Evolutionary conservation across 2,329 filamentous ascomycete genomes (phyloP).

Genomic region (Chrysoporthe puriensis): DNA sequence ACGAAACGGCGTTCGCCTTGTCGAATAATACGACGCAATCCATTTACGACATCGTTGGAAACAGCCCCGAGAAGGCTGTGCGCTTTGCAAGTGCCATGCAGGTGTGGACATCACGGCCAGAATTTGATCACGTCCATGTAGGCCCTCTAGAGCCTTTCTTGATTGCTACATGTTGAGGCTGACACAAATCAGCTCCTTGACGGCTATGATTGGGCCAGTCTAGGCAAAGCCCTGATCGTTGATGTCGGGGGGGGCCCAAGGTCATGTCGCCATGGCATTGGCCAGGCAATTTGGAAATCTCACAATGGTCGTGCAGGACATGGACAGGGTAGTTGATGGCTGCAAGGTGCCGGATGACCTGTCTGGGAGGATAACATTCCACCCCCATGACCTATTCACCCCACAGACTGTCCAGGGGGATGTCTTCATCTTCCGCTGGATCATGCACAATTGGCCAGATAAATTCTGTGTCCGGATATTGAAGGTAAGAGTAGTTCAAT

Average conservation of each 20-base stretch:
- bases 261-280: constrained; percentile 32
- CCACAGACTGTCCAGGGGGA: constrained; percentile 32
- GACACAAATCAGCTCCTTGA: constrained; percentile 1
- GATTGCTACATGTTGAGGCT: no score
- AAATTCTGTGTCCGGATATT: constrained; percentile 29
- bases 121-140: no score
- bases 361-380: background rate
- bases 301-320: constrained; percentile 34
- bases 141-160: no score
- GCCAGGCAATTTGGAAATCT: constrained; percentile 30
- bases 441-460: constrained; percentile 33
- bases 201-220: constrained; percentile 34
- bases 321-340: constrained; percentile 29
- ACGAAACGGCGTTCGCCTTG: constrained; percentile 31
- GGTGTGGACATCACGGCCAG: constrained; percentile 2
- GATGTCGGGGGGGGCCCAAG: constrained; percentile 33
- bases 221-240: constrained; percentile 30
- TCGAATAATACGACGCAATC: constrained; percentile 27
- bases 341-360: constrained; percentile 12
- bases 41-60: constrained; percentile 28
- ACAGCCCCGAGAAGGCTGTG: constrained; percentile 23
- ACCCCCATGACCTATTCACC: background rate
- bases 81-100: constrained; percentile 29
- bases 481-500: background rate
- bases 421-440: constrained; percentile 33